Evolutionary conservation across 441 rosid genomes (phyloP), one percentile per base, ranked within the genome.

Genomic region (Euphorbia corollata): DNA sequence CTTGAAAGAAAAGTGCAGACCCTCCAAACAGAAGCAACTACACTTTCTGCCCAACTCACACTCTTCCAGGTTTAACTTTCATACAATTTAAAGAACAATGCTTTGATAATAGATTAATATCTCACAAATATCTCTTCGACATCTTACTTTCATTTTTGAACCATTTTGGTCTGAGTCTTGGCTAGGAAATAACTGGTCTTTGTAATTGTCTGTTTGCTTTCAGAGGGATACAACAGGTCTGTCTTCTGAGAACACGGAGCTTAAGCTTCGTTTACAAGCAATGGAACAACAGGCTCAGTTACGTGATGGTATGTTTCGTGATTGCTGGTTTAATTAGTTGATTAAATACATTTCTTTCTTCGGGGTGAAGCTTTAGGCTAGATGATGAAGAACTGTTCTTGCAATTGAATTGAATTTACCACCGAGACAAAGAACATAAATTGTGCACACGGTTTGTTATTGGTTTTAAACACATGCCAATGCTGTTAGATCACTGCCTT

Each of bases 21-120:
- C 8, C 95, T 92, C 69, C 98, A 92, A 83, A 84, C 90, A 16
- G 98, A 92, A 83, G 98, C 98, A 15, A 92, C 98, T n/a, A 89
- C 90, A 15, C 84, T 92, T 61, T 92, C 98, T 36, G 95, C 98
- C 1, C 97, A 92, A 71, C 85, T 92, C 30, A 85, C 97, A 55
- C 72, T 87, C 59, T 90, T 88, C 73, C 97, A 90, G 90, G 97
- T 90, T 64, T 63, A 55, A 51, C 36, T 38, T 15, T 70, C 16
- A 2, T 32, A 2, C 2, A 32, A 32, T 32, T 32, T 32, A 6
- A 2, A 32, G 36, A 32, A 32, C 36, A 32, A 32, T 32, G 36
- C 36, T 32, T 32, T 6, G 36, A 32, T n/a, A n/a, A n/a, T n/a
- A n/a, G n/a, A n/a, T n/a, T n/a, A n/a, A 12, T 34, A 36, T 53